Evolutionary conservation across 2,329 filamentous ascomycete species (phyloP), one percentile per base, ranked within the genome.

Genomic region (Aspergillus clavatus): DNA sequence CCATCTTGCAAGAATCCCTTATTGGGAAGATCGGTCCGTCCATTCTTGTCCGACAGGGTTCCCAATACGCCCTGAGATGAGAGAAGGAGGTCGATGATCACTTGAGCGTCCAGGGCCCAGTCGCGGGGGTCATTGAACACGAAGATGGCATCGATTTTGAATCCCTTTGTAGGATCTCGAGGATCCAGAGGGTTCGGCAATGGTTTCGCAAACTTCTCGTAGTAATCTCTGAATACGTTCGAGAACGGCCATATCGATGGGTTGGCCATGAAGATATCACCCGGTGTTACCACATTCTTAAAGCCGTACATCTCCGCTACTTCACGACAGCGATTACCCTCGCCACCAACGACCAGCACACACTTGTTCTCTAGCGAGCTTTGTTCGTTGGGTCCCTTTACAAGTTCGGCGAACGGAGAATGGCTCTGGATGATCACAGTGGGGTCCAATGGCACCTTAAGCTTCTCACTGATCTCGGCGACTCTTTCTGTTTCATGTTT

Each of bases 121-220:
- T 98, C 93, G 45, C 93, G 81, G 3, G 93, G 90, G 67, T 97
- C 93, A 65, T 95, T 95, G 77, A 91, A 96, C 5, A 96, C 86
- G 59, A 97, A 86, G 22, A 97, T 81, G 22, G 90, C 89, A 61
- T 95, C 89, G 55, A 98, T 85, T 57, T 88, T 89, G 38, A 91
- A 76, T 14, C 73, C 76, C 11, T 72, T 70, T 1, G 67, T 67
- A 2, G 67, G 74, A 48, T 74, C 71, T 12, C 64, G 60, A 1
- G 59, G 51, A 29, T 68, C 60, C 38, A 69, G 56, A 5, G 64
- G 67, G 36, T 65, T 54, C 19, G 66, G 57, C 22, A 70, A 46
- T 43, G 64, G 62, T 40, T 60, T 42, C 49, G 70, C 51, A 68
- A 72, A 61, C 54, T 65, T 58, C 28, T 75, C 72, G 66, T 89